Evolutionary conservation across 345 rosid species (phyloP).

Genomic region (Clausena lansium): DNA sequence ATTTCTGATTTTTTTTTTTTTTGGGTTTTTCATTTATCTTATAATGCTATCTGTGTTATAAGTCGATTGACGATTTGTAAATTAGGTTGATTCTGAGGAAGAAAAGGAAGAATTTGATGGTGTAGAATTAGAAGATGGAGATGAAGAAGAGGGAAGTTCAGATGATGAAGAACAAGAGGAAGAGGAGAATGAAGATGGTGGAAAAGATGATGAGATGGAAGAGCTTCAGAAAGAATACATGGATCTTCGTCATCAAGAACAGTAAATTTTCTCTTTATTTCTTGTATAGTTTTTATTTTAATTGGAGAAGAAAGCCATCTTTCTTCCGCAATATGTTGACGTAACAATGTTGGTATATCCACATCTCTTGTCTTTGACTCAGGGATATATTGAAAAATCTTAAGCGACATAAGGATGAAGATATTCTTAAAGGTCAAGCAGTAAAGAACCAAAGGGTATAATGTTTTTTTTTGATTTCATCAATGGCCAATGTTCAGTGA

Average conservation of each 20-base stretch:
- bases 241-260: conserved; percentile 65
- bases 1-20: neutral
- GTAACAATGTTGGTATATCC: neutral
- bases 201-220: conserved; percentile 62
- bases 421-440: conserved; percentile 81
- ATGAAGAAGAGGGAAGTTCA: conserved; percentile 19
- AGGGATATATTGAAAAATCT: conserved; percentile 74
- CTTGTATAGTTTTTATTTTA: neutral
- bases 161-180: conserved; percentile 31
- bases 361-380: neutral
- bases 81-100: conserved; percentile 15
- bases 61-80: neutral
- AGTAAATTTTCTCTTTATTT: conserved; percentile 39
- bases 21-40: neutral
- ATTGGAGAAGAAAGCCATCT: neutral
- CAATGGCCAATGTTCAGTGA: neutral
- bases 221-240: conserved; percentile 80
- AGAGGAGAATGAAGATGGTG: conserved; percentile 18
- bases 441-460: conserved; percentile 87
- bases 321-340: neutral
- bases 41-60: neutral
- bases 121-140: conserved; percentile 7
- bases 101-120: conserved; percentile 24
- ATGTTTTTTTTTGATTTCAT: neutral
- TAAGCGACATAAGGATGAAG: conserved; percentile 77